A percentile compares a stretch with the other conserved stretches of the same genome.
Conservation (phyloP, 2,329 filamentous ascomycete species). For the Nigrospora sphaerica region DNA sequence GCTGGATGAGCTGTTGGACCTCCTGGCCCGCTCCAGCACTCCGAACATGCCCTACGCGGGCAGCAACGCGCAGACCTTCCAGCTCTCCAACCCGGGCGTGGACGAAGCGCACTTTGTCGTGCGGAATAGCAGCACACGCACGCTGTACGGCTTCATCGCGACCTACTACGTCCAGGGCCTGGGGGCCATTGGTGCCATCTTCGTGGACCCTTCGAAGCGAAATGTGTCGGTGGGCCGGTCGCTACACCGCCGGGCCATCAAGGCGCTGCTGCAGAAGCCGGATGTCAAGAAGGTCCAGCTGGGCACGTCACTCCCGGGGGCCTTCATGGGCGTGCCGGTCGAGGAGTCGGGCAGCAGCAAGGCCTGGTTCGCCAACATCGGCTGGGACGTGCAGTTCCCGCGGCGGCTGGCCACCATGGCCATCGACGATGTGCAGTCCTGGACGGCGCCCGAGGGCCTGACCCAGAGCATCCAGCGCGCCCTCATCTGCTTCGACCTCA, state of each 20-base stretch:
- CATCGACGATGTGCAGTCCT: slow-evolving; percentile 63
- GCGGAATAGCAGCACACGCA: slow-evolving; percentile 85
- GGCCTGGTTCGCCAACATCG: slow-evolving; percentile 84
- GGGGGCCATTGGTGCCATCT: slow-evolving; percentile 76
- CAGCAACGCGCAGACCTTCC: slow-evolving; percentile 67
- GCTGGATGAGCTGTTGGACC: slow-evolving; percentile 67
- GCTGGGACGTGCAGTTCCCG: slow-evolving; percentile 70
- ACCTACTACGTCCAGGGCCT: slow-evolving; percentile 71
- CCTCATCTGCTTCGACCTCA: slow-evolving; percentile 73
- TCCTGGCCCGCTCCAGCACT: slow-evolving; percentile 59
- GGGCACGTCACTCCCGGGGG: slow-evolving; percentile 72
- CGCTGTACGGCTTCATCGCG: slow-evolving; percentile 85
- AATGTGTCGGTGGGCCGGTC: slow-evolving; percentile 88
- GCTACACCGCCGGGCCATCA: slow-evolving; percentile 77
- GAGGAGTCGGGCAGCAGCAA: slow-evolving; percentile 42
- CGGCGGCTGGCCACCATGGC: slow-evolving; percentile 58
- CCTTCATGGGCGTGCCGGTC: slow-evolving; percentile 76
- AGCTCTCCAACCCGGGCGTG: slow-evolving; percentile 62
- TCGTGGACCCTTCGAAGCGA: slow-evolving; percentile 80
- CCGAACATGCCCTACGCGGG: slow-evolving; percentile 65
- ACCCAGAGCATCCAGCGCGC: slow-evolving; percentile 65
- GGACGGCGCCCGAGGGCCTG: slow-evolving; percentile 71
- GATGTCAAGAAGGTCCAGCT: slow-evolving; percentile 76
- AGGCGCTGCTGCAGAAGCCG: slow-evolving; percentile 61
- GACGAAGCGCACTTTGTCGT: slow-evolving; percentile 87